Evolutionary conservation across 176 grass and related monocot genomes (phyloP).

Genomic region (Rhipidocladum racemiflorum): DNA sequence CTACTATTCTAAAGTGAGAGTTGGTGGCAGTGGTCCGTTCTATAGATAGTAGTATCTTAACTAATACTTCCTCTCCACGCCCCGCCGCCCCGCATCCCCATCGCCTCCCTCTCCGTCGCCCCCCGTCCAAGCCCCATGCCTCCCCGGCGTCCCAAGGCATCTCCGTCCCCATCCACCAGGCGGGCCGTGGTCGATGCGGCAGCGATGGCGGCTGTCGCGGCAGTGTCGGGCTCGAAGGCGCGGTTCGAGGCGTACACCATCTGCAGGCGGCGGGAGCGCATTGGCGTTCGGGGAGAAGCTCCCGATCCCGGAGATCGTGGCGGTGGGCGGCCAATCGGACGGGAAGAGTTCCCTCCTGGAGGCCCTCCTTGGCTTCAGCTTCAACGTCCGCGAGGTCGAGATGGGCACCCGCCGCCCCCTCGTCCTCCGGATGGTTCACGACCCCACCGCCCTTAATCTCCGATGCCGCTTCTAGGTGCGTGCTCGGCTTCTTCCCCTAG

Average conservation of each 20-base stretch:
- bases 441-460: conserved; percentile 81
- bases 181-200: conserved; percentile 16
- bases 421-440: conserved; percentile 96
- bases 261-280: conserved; percentile 87
- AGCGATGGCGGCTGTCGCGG: conserved; percentile 15
- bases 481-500: background rate
- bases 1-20: too few species aligned
- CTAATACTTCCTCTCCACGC: too few species aligned
- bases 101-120: too few species aligned
- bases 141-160: conserved; percentile 31
- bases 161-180: conserved; percentile 32
- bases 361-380: conserved; percentile 88
- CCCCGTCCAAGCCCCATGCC: too few species aligned
- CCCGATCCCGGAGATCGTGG: conserved; percentile 95
- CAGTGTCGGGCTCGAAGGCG: conserved; percentile 55
- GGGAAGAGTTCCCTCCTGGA: conserved; percentile 96
- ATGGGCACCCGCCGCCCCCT: conserved; percentile 96
- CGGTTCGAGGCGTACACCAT: conserved; percentile 98
- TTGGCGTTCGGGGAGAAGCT: conserved; percentile 93
- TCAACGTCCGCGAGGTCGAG: conserved; percentile 98
- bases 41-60: too few species aligned
- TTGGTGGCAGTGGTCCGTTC: too few species aligned
- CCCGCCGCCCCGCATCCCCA: too few species aligned
- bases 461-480: conserved; percentile 87
- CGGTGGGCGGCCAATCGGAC: conserved; percentile 78